Evolutionary conservation across 768 basidiomycete genomes (phyloP), one percentile per base, ranked within the genome.

Genomic region (Xanthoconium purpureum): DNA sequence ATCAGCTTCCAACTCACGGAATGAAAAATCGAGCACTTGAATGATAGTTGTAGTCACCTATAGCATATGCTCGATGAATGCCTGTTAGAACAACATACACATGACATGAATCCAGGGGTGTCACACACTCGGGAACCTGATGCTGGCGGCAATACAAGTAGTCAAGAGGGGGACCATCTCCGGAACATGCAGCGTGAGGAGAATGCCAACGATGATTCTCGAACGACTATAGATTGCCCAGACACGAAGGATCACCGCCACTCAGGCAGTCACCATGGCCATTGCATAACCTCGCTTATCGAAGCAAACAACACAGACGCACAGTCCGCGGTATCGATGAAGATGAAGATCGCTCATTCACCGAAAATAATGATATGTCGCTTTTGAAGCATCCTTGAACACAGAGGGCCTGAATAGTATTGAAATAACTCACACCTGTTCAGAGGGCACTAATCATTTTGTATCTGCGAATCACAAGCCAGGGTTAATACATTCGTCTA

Each of bases 161-260:
- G 44, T n/a, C 11, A 44, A 8, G 14, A 49, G 9, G 12, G 33
- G 24, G 14, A 64, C 2, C 1, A 56, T 30, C 20, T 64, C 62
- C 13, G 30, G 3, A 3, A 17, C 3, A 9, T 53, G 61, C 17
- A 60, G 36, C 2, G 45, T 13, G 18, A 64, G 58, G 29, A 64
- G 63, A 13, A 45, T n/a, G 2, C 48, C 36, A 18, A 63, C 51
- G 6, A 63, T 30, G 12, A 56, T 32, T 36, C 32, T 60, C 6
- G 62, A 63, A 6, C 20, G 42, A 12, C 11, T 6, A 29, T 63
- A 64, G 35, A 63, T 20, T 39, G 47, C 62, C 52, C 57, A 64
- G 18, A 64, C 44, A 35, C 57, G 62, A 11, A 64, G 51, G 28
- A 64, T 52, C 62, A 63, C 64, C 7, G 32, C 40, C 47, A 63